Conservation (phyloP, 2,329 filamentous ascomycete genomes). For the Grosmannia clavigera region DNA sequence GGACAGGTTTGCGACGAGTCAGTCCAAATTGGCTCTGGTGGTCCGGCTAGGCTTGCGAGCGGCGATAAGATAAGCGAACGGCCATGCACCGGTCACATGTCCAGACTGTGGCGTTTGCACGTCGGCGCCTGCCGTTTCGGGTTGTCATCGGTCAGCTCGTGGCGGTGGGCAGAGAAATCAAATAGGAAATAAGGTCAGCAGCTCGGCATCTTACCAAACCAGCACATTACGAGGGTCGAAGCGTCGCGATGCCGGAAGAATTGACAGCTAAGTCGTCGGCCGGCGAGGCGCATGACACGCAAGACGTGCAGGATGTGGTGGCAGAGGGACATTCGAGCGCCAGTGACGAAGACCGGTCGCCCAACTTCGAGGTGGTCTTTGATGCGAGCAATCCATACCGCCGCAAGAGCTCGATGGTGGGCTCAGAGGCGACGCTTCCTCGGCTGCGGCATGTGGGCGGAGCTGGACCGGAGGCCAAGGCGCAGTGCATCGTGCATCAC, state of each 20-base stretch:
- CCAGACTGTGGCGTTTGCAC: neutral
- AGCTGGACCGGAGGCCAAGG: constrained; percentile 21
- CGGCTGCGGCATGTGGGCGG: constrained; percentile 19
- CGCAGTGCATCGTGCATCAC: constrained; percentile 54
- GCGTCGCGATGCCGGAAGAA: neutral
- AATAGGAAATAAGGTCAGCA: neutral
- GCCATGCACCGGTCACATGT: neutral
- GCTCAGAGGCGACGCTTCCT: constrained; percentile 30
- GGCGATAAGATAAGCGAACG: neutral
- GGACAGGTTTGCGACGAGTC: neutral
- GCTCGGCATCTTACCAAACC: neutral
- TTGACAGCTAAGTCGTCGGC: neutral
- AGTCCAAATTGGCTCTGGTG: too few relatives aligned
- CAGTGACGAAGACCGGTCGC: constrained; percentile 37
- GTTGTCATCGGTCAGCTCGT: neutral
- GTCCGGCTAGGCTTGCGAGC: too few relatives aligned
- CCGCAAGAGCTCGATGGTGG: constrained; percentile 53
- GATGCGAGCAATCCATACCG: constrained; percentile 48
- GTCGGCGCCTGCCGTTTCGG: neutral
- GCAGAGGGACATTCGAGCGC: constrained; percentile 30
- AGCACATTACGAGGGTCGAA: too few relatives aligned
- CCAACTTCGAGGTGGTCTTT: constrained; percentile 46
- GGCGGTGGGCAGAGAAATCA: neutral
- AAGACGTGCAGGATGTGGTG: neutral
- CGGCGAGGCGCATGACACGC: neutral